Conservation (phyloP, 1,139 yeast genomes). For the Pichia sp. region DNA sequence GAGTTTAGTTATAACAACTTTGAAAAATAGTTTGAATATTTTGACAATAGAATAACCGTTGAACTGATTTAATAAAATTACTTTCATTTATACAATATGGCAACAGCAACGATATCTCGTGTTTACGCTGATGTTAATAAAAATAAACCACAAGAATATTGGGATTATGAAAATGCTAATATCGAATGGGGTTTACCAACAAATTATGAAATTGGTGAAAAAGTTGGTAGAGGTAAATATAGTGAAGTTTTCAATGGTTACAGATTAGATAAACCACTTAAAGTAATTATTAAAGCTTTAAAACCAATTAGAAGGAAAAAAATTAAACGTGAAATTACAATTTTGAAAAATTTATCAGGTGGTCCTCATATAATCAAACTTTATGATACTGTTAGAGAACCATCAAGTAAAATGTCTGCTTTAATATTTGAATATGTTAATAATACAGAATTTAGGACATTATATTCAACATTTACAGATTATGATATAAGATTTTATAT, state of each 20-base stretch:
- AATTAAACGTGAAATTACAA: conserved; percentile 69
- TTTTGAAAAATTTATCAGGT: conserved; percentile 63
- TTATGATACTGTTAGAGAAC: conserved; percentile 70
- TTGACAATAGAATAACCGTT: too few species aligned
- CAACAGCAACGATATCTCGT: conserved; percentile 31
- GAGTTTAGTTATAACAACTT: too few species aligned
- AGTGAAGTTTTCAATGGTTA: conserved; percentile 70
- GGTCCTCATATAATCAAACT: conserved; percentile 68
- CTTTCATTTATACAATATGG: too few species aligned
- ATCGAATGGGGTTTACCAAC: conserved; percentile 67
- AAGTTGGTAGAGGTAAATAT: conserved; percentile 75
- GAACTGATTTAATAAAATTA: too few species aligned
- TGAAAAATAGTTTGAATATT: too few species aligned
- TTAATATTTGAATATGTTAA: conserved; percentile 64
- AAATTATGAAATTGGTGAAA: conserved; percentile 61
- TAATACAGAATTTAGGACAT: conserved; percentile 63
- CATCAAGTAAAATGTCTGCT: conserved; percentile 66
- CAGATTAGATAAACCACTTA: conserved; percentile 24
- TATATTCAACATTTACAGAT: conserved; percentile 60
- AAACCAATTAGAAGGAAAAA: conserved; percentile 78
- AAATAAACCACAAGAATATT: conserved; percentile 58
- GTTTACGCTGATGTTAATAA: conserved; percentile 65
- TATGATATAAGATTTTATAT: conserved; percentile 64
- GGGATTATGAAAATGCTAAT: conserved; percentile 70
- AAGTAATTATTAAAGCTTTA: conserved; percentile 66